Evolutionary conservation across 2,329 filamentous ascomycete species (phyloP), one percentile per base, ranked within the genome.

Genomic region (Aquanectria penicillioides): DNA sequence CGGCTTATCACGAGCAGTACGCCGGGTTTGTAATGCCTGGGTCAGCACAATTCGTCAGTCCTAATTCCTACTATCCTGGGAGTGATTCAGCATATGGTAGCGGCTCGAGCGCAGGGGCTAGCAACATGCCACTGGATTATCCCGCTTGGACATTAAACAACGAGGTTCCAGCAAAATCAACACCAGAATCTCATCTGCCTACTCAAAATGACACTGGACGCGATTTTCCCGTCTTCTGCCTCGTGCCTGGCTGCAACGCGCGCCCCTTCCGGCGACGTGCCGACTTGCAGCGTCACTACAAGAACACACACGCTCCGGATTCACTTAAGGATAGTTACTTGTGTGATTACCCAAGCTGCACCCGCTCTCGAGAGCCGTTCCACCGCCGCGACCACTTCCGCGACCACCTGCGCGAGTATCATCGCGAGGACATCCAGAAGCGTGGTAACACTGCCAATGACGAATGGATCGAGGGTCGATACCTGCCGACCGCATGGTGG

Each of bases 331-430:
- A 76, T 9, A 69, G 74, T n/a, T 83, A 76, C 64, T 70, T 67
- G 17, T 87, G 84, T 71, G 84, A 86, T 75, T 86, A 85, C 64
- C 69, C 73, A 15, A 75, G 70, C 47, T 86, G 84, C 66, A 54
- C 69, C 25, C 80, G 84, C 7, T 73, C 71, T 22, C 66, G 68
- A 5, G 72, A 77, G 2, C 79, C 83, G 2, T 86, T 87, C 65
- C 75, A 77, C 62, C 79, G 85, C 22, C 78, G 80, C 18, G 85
- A 87, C 62, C 85, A 87, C 71, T 84, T 79, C 67, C 77, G 84
- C 33, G 83, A 86, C 53, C 85, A 87, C 68, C 77, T 85, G 36
- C 79, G 84, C 28, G 79, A 82, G 34, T 84, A 75, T 61, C 84
- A 87, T 75, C 75, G 75, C 51, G 84, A 87, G 66, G 82, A 86